These are phyloP conservation scores for Alternaria angustiovoidea DNA, from an alignment of 2,329 filamentous ascomycete genomes.

Conservation along the genomic window DNA sequence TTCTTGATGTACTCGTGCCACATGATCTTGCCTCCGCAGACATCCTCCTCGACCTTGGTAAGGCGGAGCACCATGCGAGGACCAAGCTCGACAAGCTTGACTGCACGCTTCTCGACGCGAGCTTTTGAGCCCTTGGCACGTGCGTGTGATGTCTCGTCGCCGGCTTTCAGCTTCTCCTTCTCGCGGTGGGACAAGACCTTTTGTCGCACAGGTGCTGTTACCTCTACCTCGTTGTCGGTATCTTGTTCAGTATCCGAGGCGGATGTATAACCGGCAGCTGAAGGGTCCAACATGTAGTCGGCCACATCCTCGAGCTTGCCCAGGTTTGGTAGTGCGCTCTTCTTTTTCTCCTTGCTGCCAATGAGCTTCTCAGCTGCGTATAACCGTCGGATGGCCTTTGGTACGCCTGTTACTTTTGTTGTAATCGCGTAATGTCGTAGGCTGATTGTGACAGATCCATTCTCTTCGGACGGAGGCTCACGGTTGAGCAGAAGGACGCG, in stretches of 20 bases:
- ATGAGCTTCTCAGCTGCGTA: slow-evolving; percentile 85
- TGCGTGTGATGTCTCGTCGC: slow-evolving; percentile 50
- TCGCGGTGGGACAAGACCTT: slow-evolving; percentile 68
- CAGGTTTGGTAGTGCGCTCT: slow-evolving; percentile 79
- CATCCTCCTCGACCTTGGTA: slow-evolving; percentile 94
- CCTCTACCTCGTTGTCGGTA: slow-evolving; percentile 94
- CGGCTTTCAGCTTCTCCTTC: slow-evolving; percentile 52
- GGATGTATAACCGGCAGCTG: slow-evolving; percentile 84
- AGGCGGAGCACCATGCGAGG: slow-evolving; percentile 87
- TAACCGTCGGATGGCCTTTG: slow-evolving; percentile 81
- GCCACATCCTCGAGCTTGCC: slow-evolving; percentile 91
- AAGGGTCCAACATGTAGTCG: slow-evolving; percentile 87
- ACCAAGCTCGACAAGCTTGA: slow-evolving; percentile 91
- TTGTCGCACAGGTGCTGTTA: slow-evolving; percentile 67
- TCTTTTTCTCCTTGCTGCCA: slow-evolving; percentile 64
- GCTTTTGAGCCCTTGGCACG: slow-evolving; percentile 48
- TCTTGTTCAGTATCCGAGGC: slow-evolving; percentile 93
- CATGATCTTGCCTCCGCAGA: slow-evolving; percentile 90
- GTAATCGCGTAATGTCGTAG: slow-evolving; percentile 95
- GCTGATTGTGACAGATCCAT: slow-evolving; percentile 76
- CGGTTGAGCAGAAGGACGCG: slow-evolving; percentile 90
- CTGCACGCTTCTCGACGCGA: slow-evolving; percentile 80
- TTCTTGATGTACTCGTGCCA: slow-evolving; percentile 98
- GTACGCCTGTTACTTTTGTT: slow-evolving; percentile 83
- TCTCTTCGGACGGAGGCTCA: slow-evolving; percentile 60